Evolutionary conservation across 352 stramenopile genomes (phyloP), one percentile per base, ranked within the genome.

Genomic region (Phytophthora sp.): DNA sequence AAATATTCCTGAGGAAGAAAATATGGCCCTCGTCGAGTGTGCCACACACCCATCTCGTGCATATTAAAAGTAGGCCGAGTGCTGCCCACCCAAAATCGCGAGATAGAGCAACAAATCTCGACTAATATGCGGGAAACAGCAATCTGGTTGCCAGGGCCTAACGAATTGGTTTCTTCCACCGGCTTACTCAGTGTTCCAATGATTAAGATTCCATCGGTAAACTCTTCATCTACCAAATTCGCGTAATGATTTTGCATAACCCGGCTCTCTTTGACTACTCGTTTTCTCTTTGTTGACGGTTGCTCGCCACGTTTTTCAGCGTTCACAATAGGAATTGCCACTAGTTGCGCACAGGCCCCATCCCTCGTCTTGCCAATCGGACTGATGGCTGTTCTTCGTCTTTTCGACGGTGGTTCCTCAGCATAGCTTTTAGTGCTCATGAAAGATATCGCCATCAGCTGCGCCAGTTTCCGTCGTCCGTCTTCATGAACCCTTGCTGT

Each of bases 101-200:
- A 78, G 30, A 24, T 78, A 75, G 38, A 78, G 54, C 52, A 78
- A 12, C 43, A 78, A 11, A 21, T 77, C 69, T 66, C 32, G 1
- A 76, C 59, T 34, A 27, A 13, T 7, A n/a, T n/a, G n/a, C n/a
- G 67, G 55, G 10, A 73, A 73, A 49, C 57, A 48, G 23, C 51
- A 69, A 21, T 37, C 57, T 23, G 46, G 44, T 27, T 64, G 4
- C 54, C 60, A 69, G n/a, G n/a, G n/a, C n/a, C n/a, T n/a, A n/a
- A n/a, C n/a, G n/a, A n/a, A n/a, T n/a, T n/a, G n/a, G n/a, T n/a
- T n/a, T n/a, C n/a, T n/a, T n/a, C n/a, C n/a, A n/a, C n/a, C n/a
- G n/a, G n/a, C n/a, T n/a, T n/a, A n/a, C n/a, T n/a, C n/a, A n/a
- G n/a, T n/a, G n/a, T 8, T 5, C 27, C 44, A 53, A 21, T 41